These are phyloP conservation scores for Aspergillus hancockii DNA, from an alignment of 495 filamentous ascomycete genomes.

Conservation along the genomic window DNA sequence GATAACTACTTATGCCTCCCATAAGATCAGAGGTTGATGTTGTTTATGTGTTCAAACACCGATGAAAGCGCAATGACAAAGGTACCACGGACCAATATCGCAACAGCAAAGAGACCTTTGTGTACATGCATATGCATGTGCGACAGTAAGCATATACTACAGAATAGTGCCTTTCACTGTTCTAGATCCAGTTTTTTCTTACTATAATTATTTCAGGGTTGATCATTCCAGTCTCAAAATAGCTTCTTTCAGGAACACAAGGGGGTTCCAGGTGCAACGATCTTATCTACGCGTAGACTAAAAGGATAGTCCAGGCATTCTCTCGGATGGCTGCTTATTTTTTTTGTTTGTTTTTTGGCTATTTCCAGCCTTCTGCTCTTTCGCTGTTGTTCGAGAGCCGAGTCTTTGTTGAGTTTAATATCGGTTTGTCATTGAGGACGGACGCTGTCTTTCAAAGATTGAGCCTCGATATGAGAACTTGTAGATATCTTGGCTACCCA, in stretches of 20 bases:
- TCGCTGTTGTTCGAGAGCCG: background rate
- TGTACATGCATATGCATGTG: no score
- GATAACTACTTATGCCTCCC: background rate
- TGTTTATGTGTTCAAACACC: no score
- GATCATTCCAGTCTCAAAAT: conserved; percentile 2
- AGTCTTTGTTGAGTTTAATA: background rate
- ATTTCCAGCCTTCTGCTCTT: background rate
- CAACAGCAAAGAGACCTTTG: no score
- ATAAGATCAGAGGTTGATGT: background rate
- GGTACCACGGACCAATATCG: no score
- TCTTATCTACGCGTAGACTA: background rate
- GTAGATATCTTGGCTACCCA: background rate
- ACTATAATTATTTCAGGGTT: background rate
- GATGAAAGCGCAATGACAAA: no score
- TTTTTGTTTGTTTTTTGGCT: background rate
- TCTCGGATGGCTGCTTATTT: background rate
- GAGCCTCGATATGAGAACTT: background rate
- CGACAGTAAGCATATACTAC: no score
- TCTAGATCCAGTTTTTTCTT: background rate
- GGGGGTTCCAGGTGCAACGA: background rate
- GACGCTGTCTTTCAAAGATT: background rate
- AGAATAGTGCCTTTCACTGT: no score
- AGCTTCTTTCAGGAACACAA: conserved; percentile 1
- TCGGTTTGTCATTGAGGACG: background rate
- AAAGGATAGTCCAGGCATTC: background rate